Conservation (phyloP, 768 basidiomycete genomes). For the Kwoniella sp. region DNA sequence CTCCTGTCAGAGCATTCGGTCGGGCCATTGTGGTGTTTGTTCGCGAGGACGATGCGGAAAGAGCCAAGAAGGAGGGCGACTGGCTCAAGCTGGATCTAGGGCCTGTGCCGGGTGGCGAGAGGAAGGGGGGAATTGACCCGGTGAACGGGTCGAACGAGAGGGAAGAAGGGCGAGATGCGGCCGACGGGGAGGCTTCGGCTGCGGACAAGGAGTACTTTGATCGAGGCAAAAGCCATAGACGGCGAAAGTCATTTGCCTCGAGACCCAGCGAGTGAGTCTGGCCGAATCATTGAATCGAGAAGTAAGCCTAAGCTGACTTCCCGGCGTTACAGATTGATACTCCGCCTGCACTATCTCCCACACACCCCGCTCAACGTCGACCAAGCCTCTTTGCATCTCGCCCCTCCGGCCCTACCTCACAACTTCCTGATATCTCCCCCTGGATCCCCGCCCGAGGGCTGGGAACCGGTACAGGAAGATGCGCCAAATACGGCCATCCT, state of each 20-base stretch:
- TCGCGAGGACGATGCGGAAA: conserved; percentile 43
- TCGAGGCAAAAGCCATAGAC: conserved; percentile 1
- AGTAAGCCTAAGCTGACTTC: neutral
- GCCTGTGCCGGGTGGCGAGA: conserved; percentile 6
- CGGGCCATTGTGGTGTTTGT: conserved; percentile 76
- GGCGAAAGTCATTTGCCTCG: conserved; percentile 55
- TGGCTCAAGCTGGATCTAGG: conserved; percentile 39
- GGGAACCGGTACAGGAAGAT: conserved; percentile 87
- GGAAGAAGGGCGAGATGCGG: neutral
- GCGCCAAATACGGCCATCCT: conserved; percentile 78
- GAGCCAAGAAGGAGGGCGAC: conserved; percentile 62
- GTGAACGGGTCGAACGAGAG: neutral
- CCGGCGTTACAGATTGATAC: conserved; percentile 54
- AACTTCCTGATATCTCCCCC: conserved; percentile 98
- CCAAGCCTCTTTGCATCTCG: conserved; percentile 56
- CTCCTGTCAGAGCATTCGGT: conserved; percentile 72
- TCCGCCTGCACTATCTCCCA: conserved; percentile 43
- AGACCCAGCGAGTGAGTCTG: conserved; percentile 9
- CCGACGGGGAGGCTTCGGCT: no score
- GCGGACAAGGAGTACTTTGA: conserved; percentile 51
- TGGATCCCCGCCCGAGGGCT: conserved; percentile 93
- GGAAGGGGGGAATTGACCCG: neutral
- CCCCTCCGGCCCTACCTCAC: conserved; percentile 74
- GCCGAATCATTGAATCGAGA: neutral
- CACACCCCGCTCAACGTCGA: conserved; percentile 38